Evolutionary conservation across 805 yeast species (phyloP).

Genomic region (Schwanniomyces vanrijiae): DNA sequence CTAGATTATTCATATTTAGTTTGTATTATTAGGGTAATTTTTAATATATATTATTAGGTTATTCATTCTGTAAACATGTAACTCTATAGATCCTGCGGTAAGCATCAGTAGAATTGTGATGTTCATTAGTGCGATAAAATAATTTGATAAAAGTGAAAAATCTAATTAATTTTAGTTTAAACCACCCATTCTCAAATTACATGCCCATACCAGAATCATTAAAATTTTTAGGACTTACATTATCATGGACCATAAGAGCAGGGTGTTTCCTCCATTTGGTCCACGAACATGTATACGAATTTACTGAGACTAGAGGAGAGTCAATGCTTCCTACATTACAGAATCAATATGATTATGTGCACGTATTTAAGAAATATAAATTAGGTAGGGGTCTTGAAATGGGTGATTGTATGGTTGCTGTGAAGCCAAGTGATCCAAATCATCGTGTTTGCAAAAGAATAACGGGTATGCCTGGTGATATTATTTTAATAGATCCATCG

Average conservation of each 20-base stretch:
- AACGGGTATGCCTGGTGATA: conserved; percentile 95
- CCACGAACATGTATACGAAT: conserved; percentile 67
- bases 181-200: neutral
- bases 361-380: conserved; percentile 63
- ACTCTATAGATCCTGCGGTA: no score
- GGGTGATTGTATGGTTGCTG: conserved; percentile 88
- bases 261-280: conserved; percentile 68
- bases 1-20: conserved; percentile 37
- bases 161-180: neutral
- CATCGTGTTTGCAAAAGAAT: conserved; percentile 89
- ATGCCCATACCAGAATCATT: conserved; percentile 19
- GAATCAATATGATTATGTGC: conserved; percentile 73
- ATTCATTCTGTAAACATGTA: neutral
- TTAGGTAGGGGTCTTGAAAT: conserved; percentile 64
- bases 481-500: conserved; percentile 78
- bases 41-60: neutral
- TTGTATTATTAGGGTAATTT: neutral
- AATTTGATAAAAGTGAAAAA: neutral
- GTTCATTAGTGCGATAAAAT: neutral
- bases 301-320: conserved; percentile 85
- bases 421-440: conserved; percentile 85
- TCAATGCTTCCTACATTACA: conserved; percentile 93
- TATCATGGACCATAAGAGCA: conserved; percentile 56
- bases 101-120: no score
- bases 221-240: conserved; percentile 29